Evolutionary conservation across 768 basidiomycete species (phyloP).

Genomic region (Lactarius akahatsu): DNA sequence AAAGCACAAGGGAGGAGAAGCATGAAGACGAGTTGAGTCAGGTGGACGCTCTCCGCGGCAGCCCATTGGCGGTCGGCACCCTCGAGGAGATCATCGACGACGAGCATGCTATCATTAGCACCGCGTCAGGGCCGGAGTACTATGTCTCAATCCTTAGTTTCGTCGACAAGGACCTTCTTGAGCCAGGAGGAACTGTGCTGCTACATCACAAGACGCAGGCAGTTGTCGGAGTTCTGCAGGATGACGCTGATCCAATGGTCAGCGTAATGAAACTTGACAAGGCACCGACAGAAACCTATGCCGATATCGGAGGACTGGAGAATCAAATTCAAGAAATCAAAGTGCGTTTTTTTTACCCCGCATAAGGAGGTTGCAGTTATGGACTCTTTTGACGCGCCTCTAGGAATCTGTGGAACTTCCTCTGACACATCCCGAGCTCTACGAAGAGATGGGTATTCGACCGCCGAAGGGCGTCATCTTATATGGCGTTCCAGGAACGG

Average conservation of each 20-base stretch:
- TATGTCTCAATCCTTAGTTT: slow-evolving; percentile 98
- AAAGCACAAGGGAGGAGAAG: slow-evolving; percentile 87
- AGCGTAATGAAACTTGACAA: slow-evolving; percentile 99
- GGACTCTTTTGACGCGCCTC: slow-evolving; percentile 2
- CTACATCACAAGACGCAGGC: slow-evolving; percentile 95
- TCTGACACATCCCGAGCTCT: slow-evolving; percentile 94
- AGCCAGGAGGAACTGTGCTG: slow-evolving; percentile 93
- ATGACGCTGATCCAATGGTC: slow-evolving; percentile 94
- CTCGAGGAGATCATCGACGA: slow-evolving; percentile 98
- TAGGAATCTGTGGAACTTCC: slow-evolving; percentile 98
- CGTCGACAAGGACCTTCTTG: slow-evolving; percentile 96
- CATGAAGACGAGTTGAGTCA: slow-evolving; percentile 91
- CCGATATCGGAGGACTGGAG: slow-evolving; percentile 96
- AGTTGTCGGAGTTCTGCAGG: slow-evolving; percentile 92
- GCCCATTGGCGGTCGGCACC: slow-evolving; percentile 97
- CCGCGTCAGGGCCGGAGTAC: slow-evolving; percentile 91
- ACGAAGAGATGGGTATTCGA: slow-evolving; percentile 99
- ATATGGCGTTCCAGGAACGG: slow-evolving; percentile 97
- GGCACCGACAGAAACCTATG: slow-evolving; percentile 97
- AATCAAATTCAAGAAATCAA: slow-evolving; percentile 99
- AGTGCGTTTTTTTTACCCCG: slow-evolving; percentile 42
- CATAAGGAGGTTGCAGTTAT: background rate
- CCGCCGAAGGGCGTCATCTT: slow-evolving; percentile 99
- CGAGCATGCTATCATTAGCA: slow-evolving; percentile 98
- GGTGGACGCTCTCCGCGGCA: slow-evolving; percentile 92